These are phyloP conservation scores for Musa troglodytarum DNA, from an alignment of 176 grass and related monocot species.

Conservation along the genomic window DNA sequence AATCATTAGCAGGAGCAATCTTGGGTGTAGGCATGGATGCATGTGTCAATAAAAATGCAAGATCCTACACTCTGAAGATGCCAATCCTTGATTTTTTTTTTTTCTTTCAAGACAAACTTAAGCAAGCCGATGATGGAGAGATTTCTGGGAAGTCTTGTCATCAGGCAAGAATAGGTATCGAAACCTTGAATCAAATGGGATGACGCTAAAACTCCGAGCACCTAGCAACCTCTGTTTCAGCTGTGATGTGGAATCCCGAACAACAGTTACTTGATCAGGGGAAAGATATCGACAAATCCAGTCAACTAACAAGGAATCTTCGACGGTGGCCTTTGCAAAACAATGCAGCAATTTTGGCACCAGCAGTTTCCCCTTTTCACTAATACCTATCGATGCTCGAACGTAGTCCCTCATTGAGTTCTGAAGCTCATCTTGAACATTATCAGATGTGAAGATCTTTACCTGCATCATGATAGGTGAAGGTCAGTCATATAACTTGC, in stretches of 20 bases:
- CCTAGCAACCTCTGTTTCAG: constrained; percentile 62
- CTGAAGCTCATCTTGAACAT: constrained; percentile 57
- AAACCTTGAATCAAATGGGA: constrained; percentile 66
- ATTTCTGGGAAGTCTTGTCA: constrained; percentile 17
- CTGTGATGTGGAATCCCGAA: constrained; percentile 55
- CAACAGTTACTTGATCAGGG: constrained; percentile 51
- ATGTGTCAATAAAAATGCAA: background rate
- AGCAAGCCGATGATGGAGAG: background rate
- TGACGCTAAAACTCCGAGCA: constrained; percentile 39
- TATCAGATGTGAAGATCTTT: constrained; percentile 63
- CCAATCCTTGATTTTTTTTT: background rate
- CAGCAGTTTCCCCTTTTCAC: constrained; percentile 71
- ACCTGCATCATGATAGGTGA: constrained; percentile 32
- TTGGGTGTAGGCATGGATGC: too few species aligned
- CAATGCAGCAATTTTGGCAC: constrained; percentile 81
- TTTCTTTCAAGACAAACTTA: background rate
- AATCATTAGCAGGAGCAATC: background rate
- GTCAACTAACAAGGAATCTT: constrained; percentile 77
- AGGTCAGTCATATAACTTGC: background rate
- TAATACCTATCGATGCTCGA: constrained; percentile 66
- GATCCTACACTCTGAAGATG: background rate
- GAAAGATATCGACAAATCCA: constrained; percentile 89
- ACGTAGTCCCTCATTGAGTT: constrained; percentile 83
- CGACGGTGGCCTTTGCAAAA: constrained; percentile 64
- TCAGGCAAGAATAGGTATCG: constrained; percentile 80